A percentile compares a stretch with the other conserved stretches of the same genome.
Conservation (phyloP, 2,329 filamentous ascomycete genomes). For the Huntiella omanensis region DNA sequence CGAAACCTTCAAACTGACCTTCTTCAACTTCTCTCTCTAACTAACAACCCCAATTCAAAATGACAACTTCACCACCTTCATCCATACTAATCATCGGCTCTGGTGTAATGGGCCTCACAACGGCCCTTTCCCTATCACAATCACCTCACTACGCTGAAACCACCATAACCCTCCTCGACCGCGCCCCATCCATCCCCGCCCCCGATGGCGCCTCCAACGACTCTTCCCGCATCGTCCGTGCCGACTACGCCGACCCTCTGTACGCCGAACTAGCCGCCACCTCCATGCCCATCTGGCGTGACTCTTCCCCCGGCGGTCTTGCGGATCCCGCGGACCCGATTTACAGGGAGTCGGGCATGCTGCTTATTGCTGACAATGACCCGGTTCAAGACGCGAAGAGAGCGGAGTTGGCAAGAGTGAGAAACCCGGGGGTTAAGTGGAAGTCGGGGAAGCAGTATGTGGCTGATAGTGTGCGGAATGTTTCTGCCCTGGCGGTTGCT, state of each 20-base stretch:
- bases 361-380: constrained; percentile 37
- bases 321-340: constrained; percentile 36
- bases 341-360: constrained; percentile 52
- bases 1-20: too few relatives aligned
- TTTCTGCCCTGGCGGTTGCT: constrained; percentile 27
- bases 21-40: too few relatives aligned
- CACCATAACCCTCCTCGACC: constrained; percentile 40
- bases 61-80: not conserved
- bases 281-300: constrained; percentile 53
- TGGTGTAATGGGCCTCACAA: constrained; percentile 42
- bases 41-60: not conserved
- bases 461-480: constrained; percentile 41
- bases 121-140: constrained; percentile 48
- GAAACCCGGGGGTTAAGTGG: constrained; percentile 37
- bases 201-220: constrained; percentile 43
- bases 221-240: constrained; percentile 42
- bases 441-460: constrained; percentile 39
- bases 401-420: constrained; percentile 39
- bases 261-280: constrained; percentile 57
- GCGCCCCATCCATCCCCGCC: constrained; percentile 38
- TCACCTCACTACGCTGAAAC: constrained; percentile 35
- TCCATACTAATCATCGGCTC: constrained; percentile 50
- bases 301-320: constrained; percentile 26
- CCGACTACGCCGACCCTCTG: constrained; percentile 63
- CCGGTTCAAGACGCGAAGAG: constrained; percentile 22